These are phyloP conservation scores for Phytophthora colocasiae DNA, from an alignment of 352 stramenopile genomes.

Conservation along the genomic window DNA sequence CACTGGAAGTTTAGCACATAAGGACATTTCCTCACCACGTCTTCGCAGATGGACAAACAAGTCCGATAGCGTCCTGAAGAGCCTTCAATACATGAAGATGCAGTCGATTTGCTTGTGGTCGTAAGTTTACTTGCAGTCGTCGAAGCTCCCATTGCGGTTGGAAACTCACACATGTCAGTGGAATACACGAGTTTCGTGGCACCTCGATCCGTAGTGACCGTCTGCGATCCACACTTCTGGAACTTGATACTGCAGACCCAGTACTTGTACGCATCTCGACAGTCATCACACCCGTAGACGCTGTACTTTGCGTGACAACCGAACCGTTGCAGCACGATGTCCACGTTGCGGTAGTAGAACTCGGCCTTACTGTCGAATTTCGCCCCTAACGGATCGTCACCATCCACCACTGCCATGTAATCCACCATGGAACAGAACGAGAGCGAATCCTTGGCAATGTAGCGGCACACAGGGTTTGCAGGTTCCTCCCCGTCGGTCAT, in stretches of 20 bases:
- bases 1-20: slow-evolving; percentile 90
- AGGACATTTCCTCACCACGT: slow-evolving; percentile 85
- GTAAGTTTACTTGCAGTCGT: slow-evolving; percentile 1
- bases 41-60: slow-evolving; percentile 85
- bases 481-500: slow-evolving; percentile 55
- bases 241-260: slow-evolving; percentile 90
- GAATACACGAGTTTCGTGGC: slow-evolving; percentile 26
- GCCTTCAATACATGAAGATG: slow-evolving; percentile 50
- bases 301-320: slow-evolving; percentile 84
- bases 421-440: slow-evolving; percentile 88
- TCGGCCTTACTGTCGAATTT: slow-evolving; percentile 68
- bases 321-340: slow-evolving; percentile 84
- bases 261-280: slow-evolving; percentile 90
- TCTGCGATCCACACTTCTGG: slow-evolving; percentile 63
- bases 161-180: slow-evolving; percentile 41
- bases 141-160: slow-evolving; percentile 16
- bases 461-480: slow-evolving; percentile 46
- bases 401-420: slow-evolving; percentile 77
- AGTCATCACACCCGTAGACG: slow-evolving; percentile 85
- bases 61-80: slow-evolving; percentile 58
- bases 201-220: slow-evolving; percentile 17
- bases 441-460: slow-evolving; percentile 69
- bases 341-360: slow-evolving; percentile 83
- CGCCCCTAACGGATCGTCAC: slow-evolving; percentile 51
- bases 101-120: slow-evolving; percentile 10